These are phyloP conservation scores for Arachnomyces sp. DNA, from an alignment of 2,329 filamentous ascomycete species.

Conservation along the genomic window DNA sequence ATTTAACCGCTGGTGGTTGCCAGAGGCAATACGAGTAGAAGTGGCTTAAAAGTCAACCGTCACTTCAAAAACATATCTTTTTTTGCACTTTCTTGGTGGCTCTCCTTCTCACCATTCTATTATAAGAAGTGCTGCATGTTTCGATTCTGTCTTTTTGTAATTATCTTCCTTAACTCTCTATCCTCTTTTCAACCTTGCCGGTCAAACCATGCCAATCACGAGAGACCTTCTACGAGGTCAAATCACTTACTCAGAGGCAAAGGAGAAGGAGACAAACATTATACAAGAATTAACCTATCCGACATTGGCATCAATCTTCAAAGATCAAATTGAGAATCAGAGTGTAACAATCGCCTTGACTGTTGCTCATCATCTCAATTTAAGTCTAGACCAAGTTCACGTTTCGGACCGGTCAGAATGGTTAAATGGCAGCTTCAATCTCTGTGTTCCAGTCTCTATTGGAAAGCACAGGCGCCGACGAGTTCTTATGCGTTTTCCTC, in stretches of 20 bases:
- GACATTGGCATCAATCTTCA: not conserved
- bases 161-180: too few species aligned
- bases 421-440: conserved; percentile 2
- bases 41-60: too few species aligned
- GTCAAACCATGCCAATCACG: conserved; percentile 8
- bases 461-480: not conserved
- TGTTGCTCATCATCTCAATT: too few species aligned
- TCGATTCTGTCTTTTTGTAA: too few species aligned
- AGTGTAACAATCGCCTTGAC: not conserved
- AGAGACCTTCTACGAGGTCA: conserved; percentile 3
- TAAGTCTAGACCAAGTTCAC: too few species aligned
- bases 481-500: not conserved
- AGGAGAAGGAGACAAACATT: conserved; percentile 7
- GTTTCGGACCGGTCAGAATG: not conserved
- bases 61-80: too few species aligned
- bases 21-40: too few species aligned
- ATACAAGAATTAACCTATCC: conserved; percentile 8
- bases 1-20: too few species aligned
- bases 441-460: conserved; percentile 1
- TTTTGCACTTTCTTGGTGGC: too few species aligned
- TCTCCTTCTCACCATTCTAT: too few species aligned
- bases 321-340: conserved; percentile 1
- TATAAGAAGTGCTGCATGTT: too few species aligned
- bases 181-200: too few species aligned
- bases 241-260: conserved; percentile 8